Evolutionary conservation across 2,329 filamentous ascomycete genomes (phyloP).

Genomic region (Epichloe baconii): DNA sequence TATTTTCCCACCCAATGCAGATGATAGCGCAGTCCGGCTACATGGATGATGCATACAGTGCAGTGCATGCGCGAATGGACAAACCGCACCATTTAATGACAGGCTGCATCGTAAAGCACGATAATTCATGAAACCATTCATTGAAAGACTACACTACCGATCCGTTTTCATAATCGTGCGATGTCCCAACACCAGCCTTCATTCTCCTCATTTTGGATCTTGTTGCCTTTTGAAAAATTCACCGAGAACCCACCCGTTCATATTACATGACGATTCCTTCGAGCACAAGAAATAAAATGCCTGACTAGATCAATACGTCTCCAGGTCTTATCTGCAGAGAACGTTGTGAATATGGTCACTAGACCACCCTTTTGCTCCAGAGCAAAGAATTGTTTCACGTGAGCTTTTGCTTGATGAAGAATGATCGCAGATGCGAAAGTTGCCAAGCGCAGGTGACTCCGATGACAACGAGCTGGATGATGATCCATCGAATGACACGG

Average conservation of each 20-base stretch:
- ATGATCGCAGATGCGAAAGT: slow-evolving; percentile 82
- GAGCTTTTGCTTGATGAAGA: slow-evolving; percentile 99
- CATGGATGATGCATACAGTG: too few species aligned
- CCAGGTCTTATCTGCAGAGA: not conserved
- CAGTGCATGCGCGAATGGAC: too few species aligned
- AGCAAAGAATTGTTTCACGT: slow-evolving; percentile 39
- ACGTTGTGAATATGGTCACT: not conserved
- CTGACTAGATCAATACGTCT: not conserved
- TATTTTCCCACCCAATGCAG: not conserved
- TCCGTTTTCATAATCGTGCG: not conserved
- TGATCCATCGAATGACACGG: slow-evolving; percentile 84
- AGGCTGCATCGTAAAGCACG: too few species aligned
- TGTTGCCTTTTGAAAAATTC: not conserved
- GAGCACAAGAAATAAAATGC: too few species aligned
- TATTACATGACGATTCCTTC: not conserved
- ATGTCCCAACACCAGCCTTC: not conserved
- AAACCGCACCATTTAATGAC: too few species aligned
- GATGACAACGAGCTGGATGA: slow-evolving; percentile 77
- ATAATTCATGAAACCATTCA: not conserved
- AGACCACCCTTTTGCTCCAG: not conserved
- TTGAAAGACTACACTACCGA: not conserved
- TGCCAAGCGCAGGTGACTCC: slow-evolving; percentile 92
- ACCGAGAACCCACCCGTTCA: not conserved
- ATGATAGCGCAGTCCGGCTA: too few species aligned
- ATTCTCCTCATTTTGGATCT: not conserved